Base-by-base conservation (phyloP, 192 early-diverging fungal genomes). In the Dispira simplex region DNA sequence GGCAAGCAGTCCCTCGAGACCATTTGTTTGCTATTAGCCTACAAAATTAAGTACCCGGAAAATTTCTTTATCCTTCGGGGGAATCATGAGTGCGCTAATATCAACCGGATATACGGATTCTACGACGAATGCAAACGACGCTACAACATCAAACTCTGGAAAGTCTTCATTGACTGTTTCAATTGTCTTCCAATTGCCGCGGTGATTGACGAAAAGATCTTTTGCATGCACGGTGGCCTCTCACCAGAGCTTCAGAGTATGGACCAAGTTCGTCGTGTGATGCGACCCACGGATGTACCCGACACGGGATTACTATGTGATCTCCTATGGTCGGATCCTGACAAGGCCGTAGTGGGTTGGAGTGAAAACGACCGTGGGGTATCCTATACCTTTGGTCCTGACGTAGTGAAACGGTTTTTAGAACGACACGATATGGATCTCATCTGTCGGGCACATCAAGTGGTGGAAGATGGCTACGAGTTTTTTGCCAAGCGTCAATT, bases 11-110 rank as follows among this genome's bases (percentile, higher is more conserved):
- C 89, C 32, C 77, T 98, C 44, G 95, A 98, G 73, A 94, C 92
- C n/a, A 98, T 98, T 70, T 95, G 95, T 64, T 77, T 98, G 56
- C 79, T 98, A 56, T 81, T 98, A 49, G 92, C 93, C 27, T 98
- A 98, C 83, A 98, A 98, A 73, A 98, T 98, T 84, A 98, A 98
- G 80, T 98, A 91, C 74, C 95, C 93, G 3, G 95, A 95, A 65
- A 98, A 98, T 83, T 98, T 98, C 72, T 98, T 98, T 80, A 91
- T 98, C 68, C 80, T 98, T 65, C 85, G 95, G 69, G 95, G 95
- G 56, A 98, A 98, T 77, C 95, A 98, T 75, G 95, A 98, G 75
- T 91, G 90, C 68, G 95, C 95, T 9, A 91, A 89, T 70, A 92
- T 93, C 67, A 95, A 93, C 79, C 81, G 92, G 65, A 95, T 98